phyloP scores from a whole-genome alignment of 345 rosid genomes.

The Linum usitatissimum region DNA sequence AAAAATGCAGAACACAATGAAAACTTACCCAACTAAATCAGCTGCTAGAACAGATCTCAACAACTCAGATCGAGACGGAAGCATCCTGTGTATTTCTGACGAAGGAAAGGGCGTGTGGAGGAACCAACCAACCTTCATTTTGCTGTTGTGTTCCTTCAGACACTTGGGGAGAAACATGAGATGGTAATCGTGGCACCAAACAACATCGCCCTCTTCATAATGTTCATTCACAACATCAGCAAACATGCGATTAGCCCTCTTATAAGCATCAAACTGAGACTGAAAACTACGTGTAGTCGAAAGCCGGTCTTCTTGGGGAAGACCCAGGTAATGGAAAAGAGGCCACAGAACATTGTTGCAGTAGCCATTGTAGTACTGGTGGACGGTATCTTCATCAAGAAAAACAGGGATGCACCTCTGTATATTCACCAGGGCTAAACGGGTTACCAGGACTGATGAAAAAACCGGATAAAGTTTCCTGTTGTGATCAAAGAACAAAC shows the following conservation, averaged over 20 bases:
- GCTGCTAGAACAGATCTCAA: constrained; percentile 48
- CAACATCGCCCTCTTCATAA: constrained; percentile 50
- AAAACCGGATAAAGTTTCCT: background rate
- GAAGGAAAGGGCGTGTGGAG: constrained; percentile 53
- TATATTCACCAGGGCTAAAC: constrained; percentile 15
- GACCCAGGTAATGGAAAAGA: constrained; percentile 51
- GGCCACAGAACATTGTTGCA: constrained; percentile 58
- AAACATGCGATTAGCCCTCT: constrained; percentile 52
- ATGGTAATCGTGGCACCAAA: constrained; percentile 58
- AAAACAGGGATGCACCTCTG: constrained; percentile 58
- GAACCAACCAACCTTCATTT: constrained; percentile 56
- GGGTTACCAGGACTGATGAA: background rate
- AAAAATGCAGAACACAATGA: constrained; percentile 2
- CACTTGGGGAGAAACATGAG: constrained; percentile 49
- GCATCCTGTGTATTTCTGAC: constrained; percentile 46
- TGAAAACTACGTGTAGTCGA: constrained; percentile 51
- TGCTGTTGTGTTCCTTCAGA: constrained; percentile 31
- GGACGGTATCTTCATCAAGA: constrained; percentile 44
- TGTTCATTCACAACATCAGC: constrained; percentile 40
- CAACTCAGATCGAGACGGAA: constrained; percentile 46
- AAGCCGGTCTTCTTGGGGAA: constrained; percentile 52
- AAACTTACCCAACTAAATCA: constrained; percentile 44
- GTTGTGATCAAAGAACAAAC: background rate
- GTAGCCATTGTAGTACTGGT: constrained; percentile 50
- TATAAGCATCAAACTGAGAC: constrained; percentile 51